Conservation (phyloP, 345 rosid genomes). For the Chamaenerion angustifolium region DNA sequence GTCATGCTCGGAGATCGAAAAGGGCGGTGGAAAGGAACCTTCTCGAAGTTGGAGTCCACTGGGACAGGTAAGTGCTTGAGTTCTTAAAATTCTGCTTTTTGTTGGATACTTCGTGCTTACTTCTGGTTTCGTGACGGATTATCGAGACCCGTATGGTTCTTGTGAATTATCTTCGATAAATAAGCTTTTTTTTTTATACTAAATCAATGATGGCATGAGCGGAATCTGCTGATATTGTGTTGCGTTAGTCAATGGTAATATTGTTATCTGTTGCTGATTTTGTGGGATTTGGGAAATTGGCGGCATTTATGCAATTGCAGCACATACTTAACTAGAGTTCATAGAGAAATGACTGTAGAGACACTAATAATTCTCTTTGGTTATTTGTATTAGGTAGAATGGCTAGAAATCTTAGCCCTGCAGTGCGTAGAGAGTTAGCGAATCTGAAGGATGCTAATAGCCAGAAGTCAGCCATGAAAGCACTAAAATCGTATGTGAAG, state of each 20-base stretch:
- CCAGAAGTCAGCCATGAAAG: conserved; percentile 69
- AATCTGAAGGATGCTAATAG: conserved; percentile 80
- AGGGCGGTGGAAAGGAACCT: not conserved
- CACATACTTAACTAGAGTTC: not conserved
- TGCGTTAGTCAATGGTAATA: too few relatives aligned
- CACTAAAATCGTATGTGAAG: conserved; percentile 68
- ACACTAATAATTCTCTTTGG: not conserved
- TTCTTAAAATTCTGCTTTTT: not conserved
- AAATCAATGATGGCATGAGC: too few relatives aligned
- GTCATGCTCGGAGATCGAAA: not conserved
- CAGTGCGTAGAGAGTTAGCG: conserved; percentile 50
- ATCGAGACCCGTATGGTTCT: too few relatives aligned
- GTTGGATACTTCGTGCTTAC: not conserved
- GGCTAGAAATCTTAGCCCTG: conserved; percentile 41
- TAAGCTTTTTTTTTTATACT: too few relatives aligned
- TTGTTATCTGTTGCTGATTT: too few relatives aligned
- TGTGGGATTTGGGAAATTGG: too few relatives aligned
- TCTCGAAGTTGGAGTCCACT: not conserved
- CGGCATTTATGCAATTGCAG: too few relatives aligned
- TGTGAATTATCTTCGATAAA: not conserved
- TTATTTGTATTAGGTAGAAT: conserved; percentile 5
- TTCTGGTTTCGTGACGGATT: not conserved
- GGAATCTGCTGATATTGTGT: too few relatives aligned
- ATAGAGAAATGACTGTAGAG: not conserved
- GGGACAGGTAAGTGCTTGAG: not conserved